These are phyloP conservation scores for Dictyostelium capitatum DNA, from an alignment of 78 protist genomes.

Conservation along the genomic window DNA sequence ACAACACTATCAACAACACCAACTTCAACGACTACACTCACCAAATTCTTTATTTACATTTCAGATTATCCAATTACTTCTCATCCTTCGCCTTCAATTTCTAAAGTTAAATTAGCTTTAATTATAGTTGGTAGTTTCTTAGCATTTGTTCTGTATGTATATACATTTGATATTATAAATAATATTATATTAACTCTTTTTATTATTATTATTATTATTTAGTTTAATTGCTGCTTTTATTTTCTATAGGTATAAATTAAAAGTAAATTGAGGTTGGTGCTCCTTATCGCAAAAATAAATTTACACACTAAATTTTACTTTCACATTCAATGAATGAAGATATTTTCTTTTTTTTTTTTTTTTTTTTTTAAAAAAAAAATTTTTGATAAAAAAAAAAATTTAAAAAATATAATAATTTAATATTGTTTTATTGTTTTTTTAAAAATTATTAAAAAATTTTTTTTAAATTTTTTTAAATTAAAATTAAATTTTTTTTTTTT, in stretches of 20 bases:
- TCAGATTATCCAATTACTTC: not conserved
- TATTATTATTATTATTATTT: not conserved
- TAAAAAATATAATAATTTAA: not conserved
- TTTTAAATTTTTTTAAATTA: too few species aligned
- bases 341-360: not conserved
- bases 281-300: not conserved
- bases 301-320: not conserved
- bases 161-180: too few species aligned
- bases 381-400: not conserved
- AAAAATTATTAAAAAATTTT: too few species aligned
- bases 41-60: conserved; percentile 18
- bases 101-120: conserved; percentile 5
- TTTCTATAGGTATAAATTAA: conserved; percentile 16
- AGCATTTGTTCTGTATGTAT: not conserved
- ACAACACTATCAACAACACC: not conserved
- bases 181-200: not conserved
- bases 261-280: not conserved
- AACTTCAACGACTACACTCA: not conserved
- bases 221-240: not conserved
- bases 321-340: not conserved
- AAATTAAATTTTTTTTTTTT: too few species aligned
- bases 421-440: not conserved
- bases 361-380: not conserved
- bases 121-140: not conserved
- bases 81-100: not conserved